phyloP scores from a whole-genome alignment of 1,284 basidiomycete genomes.

The Cutaneotrichosporon mucoides region DNA sequence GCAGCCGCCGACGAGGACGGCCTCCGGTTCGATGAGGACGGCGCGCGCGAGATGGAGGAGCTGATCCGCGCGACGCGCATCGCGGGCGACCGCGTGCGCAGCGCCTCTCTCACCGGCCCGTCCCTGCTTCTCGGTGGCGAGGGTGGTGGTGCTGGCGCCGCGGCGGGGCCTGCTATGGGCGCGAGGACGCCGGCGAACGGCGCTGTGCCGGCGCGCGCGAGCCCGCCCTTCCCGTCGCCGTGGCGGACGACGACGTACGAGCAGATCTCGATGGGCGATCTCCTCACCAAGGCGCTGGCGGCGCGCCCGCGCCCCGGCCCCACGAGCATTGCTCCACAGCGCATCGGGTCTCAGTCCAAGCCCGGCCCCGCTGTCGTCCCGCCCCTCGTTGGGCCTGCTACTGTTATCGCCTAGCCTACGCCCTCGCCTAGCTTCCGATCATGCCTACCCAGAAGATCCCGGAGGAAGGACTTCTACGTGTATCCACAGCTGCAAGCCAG shows the following conservation, averaged over 20 bases:
- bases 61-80: slow-evolving; percentile 57
- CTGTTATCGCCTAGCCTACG: slow-evolving; percentile 8
- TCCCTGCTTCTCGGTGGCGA: not conserved
- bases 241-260: slow-evolving; percentile 29
- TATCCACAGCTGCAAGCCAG: no score
- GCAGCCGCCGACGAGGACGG: slow-evolving; percentile 48
- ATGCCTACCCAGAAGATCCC: no score
- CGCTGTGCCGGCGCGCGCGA: not conserved
- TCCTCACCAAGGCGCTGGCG: slow-evolving; percentile 39
- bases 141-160: not conserved
- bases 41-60: slow-evolving; percentile 65
- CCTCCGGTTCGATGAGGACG: slow-evolving; percentile 67
- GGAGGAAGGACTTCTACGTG: no score
- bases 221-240: slow-evolving; percentile 12
- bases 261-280: slow-evolving; percentile 33
- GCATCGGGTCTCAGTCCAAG: slow-evolving; percentile 6
- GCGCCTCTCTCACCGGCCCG: slow-evolving; percentile 1
- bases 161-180: no score
- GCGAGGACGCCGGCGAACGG: not conserved
- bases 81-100: slow-evolving; percentile 52
- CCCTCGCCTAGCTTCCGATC: not conserved
- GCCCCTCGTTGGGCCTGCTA: slow-evolving; percentile 1
- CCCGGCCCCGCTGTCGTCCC: slow-evolving; percentile 11
- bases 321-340: not conserved
- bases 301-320: slow-evolving; percentile 23